Evolutionary conservation across 2,329 filamentous ascomycete genomes (phyloP), one percentile per base, ranked within the genome.

Genomic region (Verticillium klebahnii): DNA sequence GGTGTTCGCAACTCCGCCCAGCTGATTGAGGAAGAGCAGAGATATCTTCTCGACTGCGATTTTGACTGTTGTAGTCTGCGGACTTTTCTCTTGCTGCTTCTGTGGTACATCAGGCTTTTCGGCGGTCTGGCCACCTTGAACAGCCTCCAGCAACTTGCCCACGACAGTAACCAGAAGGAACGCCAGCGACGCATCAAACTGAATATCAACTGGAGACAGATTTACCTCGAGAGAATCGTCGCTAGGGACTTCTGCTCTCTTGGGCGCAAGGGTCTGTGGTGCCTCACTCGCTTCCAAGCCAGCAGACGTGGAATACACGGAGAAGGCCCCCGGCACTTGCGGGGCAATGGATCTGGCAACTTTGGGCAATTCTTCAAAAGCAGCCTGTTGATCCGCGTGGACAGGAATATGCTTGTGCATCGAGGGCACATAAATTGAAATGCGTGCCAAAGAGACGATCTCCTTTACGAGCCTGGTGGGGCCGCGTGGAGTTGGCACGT

Each of bases 291-390:
- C 45, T n/a, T 57, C 63, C 45, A 60, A 32, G 2, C 32, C 55
- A 9, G 63, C 50, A 23, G 65, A 61, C 8, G 64, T 64, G 14
- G 65, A 64, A 58, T 82, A 73, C 2, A 84, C 74, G 0, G 86
- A 89, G 69, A 89, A 89, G 2, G 86, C 81, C 0, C 86, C 87
- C 1, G 86, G 86, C 3, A 88, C 70, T 67, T 86, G 78, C 0
- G 81, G 79, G n/a, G 78, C 77, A 12, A 77, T 64, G 1, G 80
- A 82, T 40, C 69, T 73, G 0, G 69, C 69, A 40, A 80, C 62
- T 9, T 68, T 62, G 29, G 60, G 63, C 1, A 61, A 64, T 15
- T 73, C 71, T 36, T 72, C 68, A 8, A 69, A 68, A 7, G 73
- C 70, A 31, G 73, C 71, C 0, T 70, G 67, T 1, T 69, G 65